Conservation (phyloP, 805 yeast species). For the Candida golubevii region DNA sequence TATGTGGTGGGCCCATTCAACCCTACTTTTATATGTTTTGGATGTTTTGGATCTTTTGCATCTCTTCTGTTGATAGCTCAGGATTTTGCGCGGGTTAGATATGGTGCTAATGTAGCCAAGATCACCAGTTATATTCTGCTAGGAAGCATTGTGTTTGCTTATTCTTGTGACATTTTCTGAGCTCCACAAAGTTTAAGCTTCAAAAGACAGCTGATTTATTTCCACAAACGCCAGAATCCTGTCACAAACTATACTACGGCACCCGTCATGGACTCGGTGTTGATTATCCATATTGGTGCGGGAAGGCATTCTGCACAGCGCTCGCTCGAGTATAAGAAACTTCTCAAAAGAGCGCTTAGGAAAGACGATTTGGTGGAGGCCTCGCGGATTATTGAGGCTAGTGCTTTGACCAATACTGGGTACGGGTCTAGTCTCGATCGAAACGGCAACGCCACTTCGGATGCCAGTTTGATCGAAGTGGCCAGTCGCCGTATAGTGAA, state of each 20-base stretch:
- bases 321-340: constrained; percentile 19
- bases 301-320: constrained; percentile 37
- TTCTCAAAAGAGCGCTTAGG: constrained; percentile 26
- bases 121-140: constrained; percentile 88
- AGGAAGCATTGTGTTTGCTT: constrained; percentile 50
- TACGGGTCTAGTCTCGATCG: constrained; percentile 42
- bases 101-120: constrained; percentile 55
- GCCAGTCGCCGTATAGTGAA: constrained; percentile 6
- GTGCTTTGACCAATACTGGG: constrained; percentile 47
- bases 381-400: constrained; percentile 30
- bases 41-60: too few species aligned
- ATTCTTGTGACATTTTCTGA: too few species aligned
- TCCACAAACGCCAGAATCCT: too few species aligned
- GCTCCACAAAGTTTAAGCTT: too few species aligned
- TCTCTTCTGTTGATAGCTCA: too few species aligned
- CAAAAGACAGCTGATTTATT: too few species aligned
- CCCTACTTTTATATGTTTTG: too few species aligned
- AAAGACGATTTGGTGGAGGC: constrained; percentile 11
- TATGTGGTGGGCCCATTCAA: too few species aligned
- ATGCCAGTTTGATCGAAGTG: constrained; percentile 33
- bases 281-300: constrained; percentile 49
- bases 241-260: neutral
- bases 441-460: constrained; percentile 42
- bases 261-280: neutral
- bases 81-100: constrained; percentile 35